A percentile compares a stretch with the other conserved stretches of the same genome.
These are phyloP conservation scores for Mycena haematopus DNA, from an alignment of 768 basidiomycete species.

Conservation along the genomic window DNA sequence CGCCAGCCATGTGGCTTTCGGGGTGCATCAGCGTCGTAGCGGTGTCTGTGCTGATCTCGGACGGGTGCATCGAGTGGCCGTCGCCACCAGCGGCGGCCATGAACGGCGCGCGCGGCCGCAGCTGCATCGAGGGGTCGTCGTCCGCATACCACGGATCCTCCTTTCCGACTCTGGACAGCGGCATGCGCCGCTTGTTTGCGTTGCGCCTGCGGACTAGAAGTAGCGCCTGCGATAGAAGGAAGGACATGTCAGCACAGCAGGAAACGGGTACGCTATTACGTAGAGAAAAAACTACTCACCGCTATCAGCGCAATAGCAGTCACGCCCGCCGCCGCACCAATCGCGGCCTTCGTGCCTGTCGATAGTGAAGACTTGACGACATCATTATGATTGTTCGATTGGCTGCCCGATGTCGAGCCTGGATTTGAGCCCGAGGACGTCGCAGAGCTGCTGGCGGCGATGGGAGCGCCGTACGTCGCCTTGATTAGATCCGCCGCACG, in stretches of 20 bases:
- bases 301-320: conserved; percentile 12
- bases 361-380: conserved; percentile 17
- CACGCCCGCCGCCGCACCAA: conserved; percentile 18
- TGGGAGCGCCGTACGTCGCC: conserved; percentile 12
- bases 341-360: conserved; percentile 20
- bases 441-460: not conserved
- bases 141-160: conserved; percentile 26
- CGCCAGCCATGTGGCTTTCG: too few species aligned
- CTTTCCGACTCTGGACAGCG: not conserved
- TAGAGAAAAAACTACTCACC: conserved; percentile 1
- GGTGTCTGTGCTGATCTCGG: conserved; percentile 22
- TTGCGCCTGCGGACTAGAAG: conserved; percentile 18
- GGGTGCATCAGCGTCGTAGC: conserved; percentile 19
- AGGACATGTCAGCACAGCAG: not conserved
- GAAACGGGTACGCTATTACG: not conserved
- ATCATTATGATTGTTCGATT: not conserved
- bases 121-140: conserved; percentile 8
- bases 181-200: conserved; percentile 8
- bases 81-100: conserved; percentile 17
- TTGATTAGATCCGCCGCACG: conserved; percentile 31
- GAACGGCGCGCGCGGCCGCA: conserved; percentile 25
- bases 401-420: not conserved
- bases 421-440: conserved; percentile 3
- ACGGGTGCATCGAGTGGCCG: conserved; percentile 3
- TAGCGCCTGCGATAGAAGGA: not conserved